Base-by-base conservation (phyloP, 306 rosid species). In the Elaeagnus macrophylla region DNA sequence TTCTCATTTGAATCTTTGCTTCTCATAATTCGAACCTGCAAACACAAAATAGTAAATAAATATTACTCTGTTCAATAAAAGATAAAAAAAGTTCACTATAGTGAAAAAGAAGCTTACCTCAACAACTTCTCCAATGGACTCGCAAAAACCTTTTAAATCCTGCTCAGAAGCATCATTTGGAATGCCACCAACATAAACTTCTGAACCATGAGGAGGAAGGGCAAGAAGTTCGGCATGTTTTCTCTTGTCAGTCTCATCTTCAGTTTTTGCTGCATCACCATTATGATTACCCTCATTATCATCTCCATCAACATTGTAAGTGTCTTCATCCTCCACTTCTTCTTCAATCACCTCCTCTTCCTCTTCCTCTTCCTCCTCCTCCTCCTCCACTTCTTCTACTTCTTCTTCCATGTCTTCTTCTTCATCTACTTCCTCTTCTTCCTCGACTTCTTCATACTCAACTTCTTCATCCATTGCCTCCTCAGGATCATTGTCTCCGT, bases 201-300 rank as follows among this genome's bases (percentile, higher is more conserved):
- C 99, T 57, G 96, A 91, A 51, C 91, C 91, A 65, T 91, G 99
- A 50, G 99, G 95, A 71, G 99, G 99, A 72, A 91, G 85, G 72
- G 96, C 66, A 60, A 87, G 99, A 75, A 91, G 95, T 65, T 80
- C 93, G 1, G 76, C 93, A 56, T 82, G 87, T 52, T 71, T 80
- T 68, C 75, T 82, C 73, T 78, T 84, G 58, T 87, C 89, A 18
- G 76, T 79, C 58, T 78, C 81, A 54, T 83, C 83, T 65, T 58
- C 75, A 53, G 37, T 65, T 68, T 67, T 61, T 10, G 51, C 55
- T 37, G 65, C 77, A 45, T 67, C 79, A 40, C 59, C 68, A 51
- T 64, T 53, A 46, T 45, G 60, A 53, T 47, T 74, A 60, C 44
- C 72, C 67, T 70, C 54, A 53, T 38, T 17, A 43, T 57, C 69